These are phyloP conservation scores for Arbutus unedo DNA, from an alignment of 148 eudicot genomes.

Conservation along the genomic window DNA sequence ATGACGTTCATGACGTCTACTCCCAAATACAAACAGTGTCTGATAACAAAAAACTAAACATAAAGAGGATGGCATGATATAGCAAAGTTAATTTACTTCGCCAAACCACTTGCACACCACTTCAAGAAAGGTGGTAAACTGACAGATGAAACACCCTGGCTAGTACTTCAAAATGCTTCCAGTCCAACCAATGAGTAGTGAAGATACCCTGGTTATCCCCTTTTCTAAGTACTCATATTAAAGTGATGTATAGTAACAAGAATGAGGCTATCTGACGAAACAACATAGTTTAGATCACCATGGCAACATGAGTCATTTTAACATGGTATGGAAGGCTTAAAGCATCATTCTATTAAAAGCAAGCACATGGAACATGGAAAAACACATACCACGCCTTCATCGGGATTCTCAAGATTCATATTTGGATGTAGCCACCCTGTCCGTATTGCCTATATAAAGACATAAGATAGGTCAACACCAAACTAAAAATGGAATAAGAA, in stretches of 20 bases:
- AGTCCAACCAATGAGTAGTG: neutral
- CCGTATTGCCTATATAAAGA: conserved; percentile 62
- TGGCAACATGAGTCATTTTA: conserved; percentile 4
- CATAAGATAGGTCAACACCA: conserved; percentile 5
- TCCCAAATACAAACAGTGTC: neutral
- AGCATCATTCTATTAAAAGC: neutral
- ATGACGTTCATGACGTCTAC: no score
- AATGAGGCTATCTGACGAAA: neutral
- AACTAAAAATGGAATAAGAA: neutral
- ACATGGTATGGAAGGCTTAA: conserved; percentile 6
- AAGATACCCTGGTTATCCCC: neutral
- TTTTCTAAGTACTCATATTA: neutral
- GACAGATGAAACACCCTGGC: neutral
- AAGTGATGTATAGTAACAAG: neutral
- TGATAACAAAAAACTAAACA: neutral
- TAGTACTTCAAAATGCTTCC: neutral
- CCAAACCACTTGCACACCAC: neutral
- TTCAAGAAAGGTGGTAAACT: neutral
- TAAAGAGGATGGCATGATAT: neutral
- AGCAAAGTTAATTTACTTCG: neutral
- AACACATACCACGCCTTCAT: conserved; percentile 78
- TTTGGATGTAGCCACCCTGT: conserved; percentile 99
- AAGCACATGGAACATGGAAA: conserved; percentile 13
- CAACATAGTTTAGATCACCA: neutral
- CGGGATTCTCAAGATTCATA: conserved; percentile 86